Conservation (phyloP, 768 basidiomycete genomes). For the Mycena leptocephala region DNA sequence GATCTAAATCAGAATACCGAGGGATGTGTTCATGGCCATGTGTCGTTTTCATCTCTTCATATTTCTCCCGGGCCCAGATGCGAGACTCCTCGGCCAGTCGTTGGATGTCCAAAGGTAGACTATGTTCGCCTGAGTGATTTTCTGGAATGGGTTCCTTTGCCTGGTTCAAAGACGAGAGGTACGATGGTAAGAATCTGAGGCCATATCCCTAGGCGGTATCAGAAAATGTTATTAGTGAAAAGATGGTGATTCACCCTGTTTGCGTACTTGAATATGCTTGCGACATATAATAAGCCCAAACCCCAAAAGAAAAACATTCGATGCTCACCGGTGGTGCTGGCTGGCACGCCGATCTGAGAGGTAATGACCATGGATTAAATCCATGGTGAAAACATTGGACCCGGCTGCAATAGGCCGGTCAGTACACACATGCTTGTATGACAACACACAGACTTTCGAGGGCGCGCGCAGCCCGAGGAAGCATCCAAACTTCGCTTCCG, state of each 20-base stretch:
- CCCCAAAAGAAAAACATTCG: no score
- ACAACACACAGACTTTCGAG: slow-evolving; percentile 19
- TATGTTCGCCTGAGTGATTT: not conserved
- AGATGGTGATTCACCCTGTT: no score
- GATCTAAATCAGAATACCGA: not conserved
- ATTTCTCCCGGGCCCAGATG: not conserved
- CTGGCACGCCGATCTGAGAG: not conserved
- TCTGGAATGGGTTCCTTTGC: not conserved
- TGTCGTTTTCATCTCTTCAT: not conserved
- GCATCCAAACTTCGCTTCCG: not conserved
- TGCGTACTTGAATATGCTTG: slow-evolving; percentile 21
- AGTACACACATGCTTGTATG: not conserved
- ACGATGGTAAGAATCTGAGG: not conserved
- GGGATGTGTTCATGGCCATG: not conserved
- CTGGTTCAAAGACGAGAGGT: not conserved
- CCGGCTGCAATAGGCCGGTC: not conserved
- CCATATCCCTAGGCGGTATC: not conserved
- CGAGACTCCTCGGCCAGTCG: not conserved
- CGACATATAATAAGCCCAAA: no score
- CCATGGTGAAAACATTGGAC: slow-evolving; percentile 3
- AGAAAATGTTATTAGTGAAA: no score
- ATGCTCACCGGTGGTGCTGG: not conserved
- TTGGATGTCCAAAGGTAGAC: not conserved
- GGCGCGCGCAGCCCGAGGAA: slow-evolving; percentile 8
- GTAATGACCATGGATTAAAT: not conserved